Evolutionary conservation across 306 rosid genomes (phyloP).

Genomic region (Acacia crassicarpa): DNA sequence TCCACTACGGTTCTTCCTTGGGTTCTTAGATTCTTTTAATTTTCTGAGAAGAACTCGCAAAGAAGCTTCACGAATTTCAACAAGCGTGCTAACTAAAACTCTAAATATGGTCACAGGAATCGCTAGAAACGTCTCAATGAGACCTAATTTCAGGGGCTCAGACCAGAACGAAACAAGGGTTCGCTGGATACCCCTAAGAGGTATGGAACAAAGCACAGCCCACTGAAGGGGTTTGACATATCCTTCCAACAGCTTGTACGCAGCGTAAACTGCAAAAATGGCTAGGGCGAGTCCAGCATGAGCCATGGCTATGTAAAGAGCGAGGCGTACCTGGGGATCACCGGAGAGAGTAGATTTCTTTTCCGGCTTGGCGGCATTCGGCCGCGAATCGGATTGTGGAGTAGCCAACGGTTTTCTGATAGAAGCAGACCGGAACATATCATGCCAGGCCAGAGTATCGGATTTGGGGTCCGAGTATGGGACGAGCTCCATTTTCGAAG

Average conservation of each 20-base stretch:
- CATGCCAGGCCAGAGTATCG: constrained; percentile 76
- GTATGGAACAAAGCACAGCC: constrained; percentile 90
- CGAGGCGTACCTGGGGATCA: constrained; percentile 84
- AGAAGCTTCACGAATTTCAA: constrained; percentile 63
- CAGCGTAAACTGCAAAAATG: constrained; percentile 62
- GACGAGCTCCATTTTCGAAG: constrained; percentile 56
- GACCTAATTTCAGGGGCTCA: constrained; percentile 65
- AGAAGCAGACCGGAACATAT: constrained; percentile 93
- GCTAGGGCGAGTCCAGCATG: constrained; percentile 81
- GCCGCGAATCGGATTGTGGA: constrained; percentile 17
- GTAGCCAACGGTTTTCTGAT: constrained; percentile 43
- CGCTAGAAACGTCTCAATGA: constrained; percentile 80
- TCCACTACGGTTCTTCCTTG: constrained; percentile 43
- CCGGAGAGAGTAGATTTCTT: constrained; percentile 46
- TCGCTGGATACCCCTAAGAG: constrained; percentile 73
- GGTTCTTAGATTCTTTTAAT: constrained; percentile 38
- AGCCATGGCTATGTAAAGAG: constrained; percentile 89
- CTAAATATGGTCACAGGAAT: constrained; percentile 67
- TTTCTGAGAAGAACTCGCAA: constrained; percentile 48
- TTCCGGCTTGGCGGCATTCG: constrained; percentile 35
- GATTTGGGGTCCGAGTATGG: constrained; percentile 61
- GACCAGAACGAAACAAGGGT: constrained; percentile 75
- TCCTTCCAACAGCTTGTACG: constrained; percentile 63
- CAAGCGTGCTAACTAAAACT: constrained; percentile 76
- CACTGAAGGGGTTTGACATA: constrained; percentile 81